These are phyloP conservation scores for Cephalotrichum gorgonifer DNA, from an alignment of 2,329 filamentous ascomycete genomes.

Conservation along the genomic window DNA sequence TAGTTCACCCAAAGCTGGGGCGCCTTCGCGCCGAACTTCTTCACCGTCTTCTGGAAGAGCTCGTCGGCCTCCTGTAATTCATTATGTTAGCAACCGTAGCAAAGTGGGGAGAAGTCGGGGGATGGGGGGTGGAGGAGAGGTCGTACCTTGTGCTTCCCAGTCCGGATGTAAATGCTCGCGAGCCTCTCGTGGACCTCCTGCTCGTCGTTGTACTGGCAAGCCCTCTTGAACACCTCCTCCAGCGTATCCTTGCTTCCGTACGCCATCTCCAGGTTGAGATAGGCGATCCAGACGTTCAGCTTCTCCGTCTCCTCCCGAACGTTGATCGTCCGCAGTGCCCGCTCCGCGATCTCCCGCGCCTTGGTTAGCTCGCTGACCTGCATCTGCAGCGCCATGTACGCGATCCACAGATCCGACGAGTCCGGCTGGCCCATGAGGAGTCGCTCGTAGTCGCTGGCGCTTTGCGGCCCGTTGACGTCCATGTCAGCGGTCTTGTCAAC, in stretches of 20 bases:
- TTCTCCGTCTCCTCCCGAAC: constrained; percentile 88
- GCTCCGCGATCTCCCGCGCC: constrained; percentile 80
- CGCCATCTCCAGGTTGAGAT: constrained; percentile 86
- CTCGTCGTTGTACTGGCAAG: constrained; percentile 87
- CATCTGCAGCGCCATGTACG: constrained; percentile 98
- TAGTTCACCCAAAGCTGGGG: constrained; percentile 89
- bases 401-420: constrained; percentile 87
- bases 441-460: constrained; percentile 85
- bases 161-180: constrained; percentile 90
- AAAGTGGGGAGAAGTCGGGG: neutral
- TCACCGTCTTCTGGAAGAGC: constrained; percentile 76
- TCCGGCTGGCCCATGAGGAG: constrained; percentile 86
- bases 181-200: constrained; percentile 83
- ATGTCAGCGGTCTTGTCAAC: constrained; percentile 88
- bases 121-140: neutral
- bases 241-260: constrained; percentile 77
- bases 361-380: constrained; percentile 81
- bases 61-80: constrained; percentile 68
- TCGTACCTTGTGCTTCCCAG: constrained; percentile 71
- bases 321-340: constrained; percentile 83
- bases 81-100: constrained; percentile 15
- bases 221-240: constrained; percentile 80
- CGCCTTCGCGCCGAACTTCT: constrained; percentile 76
- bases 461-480: constrained; percentile 79
- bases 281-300: constrained; percentile 87